Percentiles rank a stretch among this genome's conserved stretches.
Conservation (phyloP, 305 asterid genomes). For the Fraxinus sp. region DNA sequence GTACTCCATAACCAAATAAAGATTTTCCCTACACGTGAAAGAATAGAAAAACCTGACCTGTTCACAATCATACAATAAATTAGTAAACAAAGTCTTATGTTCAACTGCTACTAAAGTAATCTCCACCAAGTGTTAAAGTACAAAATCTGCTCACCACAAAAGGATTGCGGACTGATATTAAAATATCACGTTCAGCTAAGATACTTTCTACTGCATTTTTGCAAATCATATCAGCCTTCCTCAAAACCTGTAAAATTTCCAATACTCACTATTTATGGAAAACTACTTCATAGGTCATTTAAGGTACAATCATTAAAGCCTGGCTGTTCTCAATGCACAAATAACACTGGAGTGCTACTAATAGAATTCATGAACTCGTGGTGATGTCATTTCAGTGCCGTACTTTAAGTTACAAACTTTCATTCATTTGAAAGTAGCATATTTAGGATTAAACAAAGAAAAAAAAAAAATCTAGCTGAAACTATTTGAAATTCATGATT, state of each 20-base stretch:
- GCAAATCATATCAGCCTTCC: constrained; percentile 93
- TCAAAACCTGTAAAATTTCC: constrained; percentile 37
- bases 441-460: background rate
- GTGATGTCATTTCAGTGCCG: background rate
- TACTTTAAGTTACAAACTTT: background rate
- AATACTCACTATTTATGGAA: constrained; percentile 22
- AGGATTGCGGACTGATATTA: constrained; percentile 96
- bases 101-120: constrained; percentile 19
- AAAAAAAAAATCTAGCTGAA: background rate
- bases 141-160: constrained; percentile 80
- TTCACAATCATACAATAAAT: constrained; percentile 54
- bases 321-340: background rate
- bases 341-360: background rate
- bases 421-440: background rate
- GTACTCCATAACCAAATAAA: constrained; percentile 97
- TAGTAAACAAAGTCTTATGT: constrained; percentile 35
- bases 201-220: constrained; percentile 98
- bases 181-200: constrained; percentile 93
- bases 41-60: constrained; percentile 99
- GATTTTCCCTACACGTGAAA: constrained; percentile 99
- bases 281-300: constrained; percentile 16
- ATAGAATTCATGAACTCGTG: background rate
- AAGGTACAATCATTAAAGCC: constrained; percentile 16
- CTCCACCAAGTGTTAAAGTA: constrained; percentile 16
- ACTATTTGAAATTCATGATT: constrained; percentile 7